Evolutionary conservation across 495 filamentous ascomycete genomes (phyloP), one percentile per base, ranked within the genome.

Genomic region (Aspergillus kassunensis): DNA sequence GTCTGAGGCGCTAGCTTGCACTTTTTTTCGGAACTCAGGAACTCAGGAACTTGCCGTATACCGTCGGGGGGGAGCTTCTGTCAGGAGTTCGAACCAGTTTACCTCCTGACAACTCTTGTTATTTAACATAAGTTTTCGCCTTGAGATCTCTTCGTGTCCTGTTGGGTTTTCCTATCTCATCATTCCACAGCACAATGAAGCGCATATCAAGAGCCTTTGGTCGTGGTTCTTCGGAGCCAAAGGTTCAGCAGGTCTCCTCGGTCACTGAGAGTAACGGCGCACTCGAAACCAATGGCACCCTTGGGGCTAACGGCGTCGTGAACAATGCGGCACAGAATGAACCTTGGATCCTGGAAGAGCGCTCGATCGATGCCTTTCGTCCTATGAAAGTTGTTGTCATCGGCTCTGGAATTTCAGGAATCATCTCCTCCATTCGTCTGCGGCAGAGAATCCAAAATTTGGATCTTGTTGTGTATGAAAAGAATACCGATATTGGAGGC

Each of bases 401-500:
- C 51, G 86, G 86, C 6, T 83, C 83, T 33, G 85, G 85, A 0
- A 74, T 84, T 9, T 79, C 83, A 2, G 86, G 86, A 2, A 77
- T 87, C 16, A 66, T 81, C 9, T 69, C 78, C 1, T 84, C 80
- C 13, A 81, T 86, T 53, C 70, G 84, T 20, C 72, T 87, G 16
- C 73, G 77, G 1, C 74, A 80, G 37, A 76, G 76, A 39, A 74
- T 85, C 29, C 72, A 71, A 2, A 80, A 82, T 44, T 60, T 86
- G 41, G 79, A 86, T 12, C 69, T 85, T 21, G 74, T 78, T 27
- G 81, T 88, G 34, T 93, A 89, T 64, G 89, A 93, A 62, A 91
- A 91, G 76, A 91, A 91, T 55, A 62, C 64, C 1, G 86, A 86
- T 40, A 73, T 88, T 54, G 82, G 84, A 27, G 86, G 87, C 0